phyloP scores from a whole-genome alignment of 441 rosid genomes.

The Populus hybrid region DNA sequence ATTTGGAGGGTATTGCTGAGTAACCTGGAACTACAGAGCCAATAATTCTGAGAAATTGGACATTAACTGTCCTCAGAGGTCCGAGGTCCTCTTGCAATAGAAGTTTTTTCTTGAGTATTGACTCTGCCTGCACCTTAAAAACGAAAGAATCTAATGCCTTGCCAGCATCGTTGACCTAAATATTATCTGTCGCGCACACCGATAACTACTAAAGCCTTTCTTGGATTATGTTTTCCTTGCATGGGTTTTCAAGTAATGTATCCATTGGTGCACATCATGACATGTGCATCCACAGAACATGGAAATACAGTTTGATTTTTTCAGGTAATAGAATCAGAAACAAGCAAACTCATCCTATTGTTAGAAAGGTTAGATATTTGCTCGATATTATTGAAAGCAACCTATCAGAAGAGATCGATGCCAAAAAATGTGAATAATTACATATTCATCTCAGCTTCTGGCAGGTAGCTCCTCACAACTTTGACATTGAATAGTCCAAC shows the following conservation, averaged over 20 bases:
- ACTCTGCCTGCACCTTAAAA: neutral
- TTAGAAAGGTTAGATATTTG: neutral
- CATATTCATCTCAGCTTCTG: constrained; percentile 8
- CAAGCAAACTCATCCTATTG: neutral
- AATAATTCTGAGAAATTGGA: neutral
- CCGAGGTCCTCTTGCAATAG: neutral
- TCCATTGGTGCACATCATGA: neutral
- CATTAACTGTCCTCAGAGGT: neutral
- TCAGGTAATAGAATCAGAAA: neutral
- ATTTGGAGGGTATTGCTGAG: neutral
- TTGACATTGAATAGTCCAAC: constrained; percentile 71
- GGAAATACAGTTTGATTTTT: neutral
- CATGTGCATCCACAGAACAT: neutral
- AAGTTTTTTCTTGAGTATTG: neutral
- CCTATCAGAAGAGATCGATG: neutral
- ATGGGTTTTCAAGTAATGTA: neutral
- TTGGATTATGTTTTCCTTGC: neutral
- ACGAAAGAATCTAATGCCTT: neutral
- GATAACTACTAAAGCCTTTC: neutral
- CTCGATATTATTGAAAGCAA: constrained; percentile 15
- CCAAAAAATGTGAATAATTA: constrained; percentile 12
- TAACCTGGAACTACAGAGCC: neutral
- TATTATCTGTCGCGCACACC: neutral
- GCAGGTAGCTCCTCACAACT: constrained; percentile 39
- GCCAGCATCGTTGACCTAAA: neutral